Base-by-base conservation (phyloP, 805 yeast species). In the Ogataea nitratoaversa region DNA sequence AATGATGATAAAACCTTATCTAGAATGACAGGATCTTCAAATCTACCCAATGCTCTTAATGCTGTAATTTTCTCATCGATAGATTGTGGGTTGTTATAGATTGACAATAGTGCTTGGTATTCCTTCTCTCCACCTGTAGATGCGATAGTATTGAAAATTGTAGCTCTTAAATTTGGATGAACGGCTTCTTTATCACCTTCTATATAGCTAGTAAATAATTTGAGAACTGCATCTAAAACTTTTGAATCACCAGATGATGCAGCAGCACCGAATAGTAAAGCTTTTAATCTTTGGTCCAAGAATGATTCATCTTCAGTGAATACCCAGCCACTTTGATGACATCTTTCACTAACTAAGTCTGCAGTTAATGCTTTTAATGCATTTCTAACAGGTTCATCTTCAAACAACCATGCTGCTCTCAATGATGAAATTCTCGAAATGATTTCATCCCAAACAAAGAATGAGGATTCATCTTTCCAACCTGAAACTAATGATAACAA, bases 281-380 rank as follows among this genome's bases (percentile, higher is more conserved):
- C 56, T 47, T 71, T 63, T 44, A 76, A 49, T 42, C 47, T 56
- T 47, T 61, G 64, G 5, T 59, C 65, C 36, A 59, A 62, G 56
- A 58, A 57, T 13, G 63, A 43, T 33, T 91, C 97, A 35, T 83
- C 78, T 11, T 95, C 95, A 47, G 86, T 77, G 54, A 82, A 91
- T 13, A 84, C 76, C 69, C 89, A 96, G n/a, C 93, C 85, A 20
- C 83, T 72, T 20, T 76, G 79, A 57, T 60, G 60, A 22, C 52
- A 47, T 36, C 50, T 58, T 7, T 43, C 52, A 18, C 49, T 19
- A 18, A 58, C 62, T 30, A 60, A 41, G 5, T 50, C 57, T 35
- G 44, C 59, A 40, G 52, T 53, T 38, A 74, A 69, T 3, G 52
- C 44, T 11, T 56, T 57, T 38, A 72, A 57, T 6, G 60, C 62